Percentiles rank a stretch among this genome's conserved stretches.
Evolutionary conservation across 805 yeast species (phyloP).

Genomic region (Ascoidea rubescens): DNA sequence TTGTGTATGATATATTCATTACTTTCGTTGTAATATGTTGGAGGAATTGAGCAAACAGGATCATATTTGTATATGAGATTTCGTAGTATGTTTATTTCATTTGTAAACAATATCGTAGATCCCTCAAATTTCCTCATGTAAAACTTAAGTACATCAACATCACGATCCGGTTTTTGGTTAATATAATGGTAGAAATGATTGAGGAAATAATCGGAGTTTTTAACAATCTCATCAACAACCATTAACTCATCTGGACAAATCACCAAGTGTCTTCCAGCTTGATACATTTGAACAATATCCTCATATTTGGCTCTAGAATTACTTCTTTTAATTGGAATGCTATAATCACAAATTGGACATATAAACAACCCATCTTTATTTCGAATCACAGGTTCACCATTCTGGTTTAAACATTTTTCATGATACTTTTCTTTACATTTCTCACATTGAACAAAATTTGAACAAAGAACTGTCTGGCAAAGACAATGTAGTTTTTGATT

Average conservation of each 20-base stretch:
- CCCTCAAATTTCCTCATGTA: constrained; percentile 36
- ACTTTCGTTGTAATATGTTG: too few relatives aligned
- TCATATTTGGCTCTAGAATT: constrained; percentile 20
- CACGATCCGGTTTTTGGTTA: constrained; percentile 13
- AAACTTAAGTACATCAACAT: constrained; percentile 22
- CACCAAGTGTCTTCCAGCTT: constrained; percentile 16
- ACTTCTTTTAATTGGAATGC: constrained; percentile 18
- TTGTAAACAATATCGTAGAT: constrained; percentile 19
- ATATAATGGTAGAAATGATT: constrained; percentile 12
- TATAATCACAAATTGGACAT: constrained; percentile 42
- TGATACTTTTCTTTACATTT: constrained; percentile 64
- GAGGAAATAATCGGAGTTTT: constrained; percentile 12
- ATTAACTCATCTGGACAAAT: constrained; percentile 22
- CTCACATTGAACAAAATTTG: constrained; percentile 57
- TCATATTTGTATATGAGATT: too few relatives aligned
- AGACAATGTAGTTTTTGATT: constrained; percentile 28
- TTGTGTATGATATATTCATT: too few relatives aligned
- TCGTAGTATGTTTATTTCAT: constrained; percentile 17
- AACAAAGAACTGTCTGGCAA: constrained; percentile 46
- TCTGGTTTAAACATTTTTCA: constrained; percentile 34
- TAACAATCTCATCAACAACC: constrained; percentile 11
- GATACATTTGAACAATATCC: constrained; percentile 17
- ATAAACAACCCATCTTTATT: constrained; percentile 27
- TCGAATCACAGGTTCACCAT: constrained; percentile 16
- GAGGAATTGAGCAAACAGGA: too few relatives aligned